These are phyloP conservation scores for Rhizophora apiculata DNA, from an alignment of 345 rosid genomes.

Conservation along the genomic window DNA sequence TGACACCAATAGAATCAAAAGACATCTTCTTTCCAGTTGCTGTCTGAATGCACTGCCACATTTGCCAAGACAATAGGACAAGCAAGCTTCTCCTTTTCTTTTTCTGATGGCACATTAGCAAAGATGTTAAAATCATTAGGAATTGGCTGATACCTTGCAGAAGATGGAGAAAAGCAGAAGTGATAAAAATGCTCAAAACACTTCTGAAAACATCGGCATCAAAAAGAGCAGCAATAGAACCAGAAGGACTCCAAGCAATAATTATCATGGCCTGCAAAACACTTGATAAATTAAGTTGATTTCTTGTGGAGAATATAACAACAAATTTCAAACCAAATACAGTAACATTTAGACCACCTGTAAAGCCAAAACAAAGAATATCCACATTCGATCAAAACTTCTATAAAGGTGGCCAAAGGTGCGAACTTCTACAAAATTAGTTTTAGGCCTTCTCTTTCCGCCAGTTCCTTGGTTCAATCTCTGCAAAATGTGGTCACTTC, in stretches of 20 bases:
- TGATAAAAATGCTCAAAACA: constrained; percentile 80
- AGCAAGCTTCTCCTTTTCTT: neutral
- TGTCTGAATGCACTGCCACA: neutral
- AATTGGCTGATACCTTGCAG: constrained; percentile 58
- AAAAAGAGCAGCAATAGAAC: constrained; percentile 65
- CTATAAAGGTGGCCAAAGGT: constrained; percentile 93
- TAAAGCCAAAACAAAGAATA: constrained; percentile 75
- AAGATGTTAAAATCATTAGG: neutral
- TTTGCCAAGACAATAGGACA: neutral
- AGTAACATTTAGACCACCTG: constrained; percentile 51
- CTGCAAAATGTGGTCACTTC: constrained; percentile 35
- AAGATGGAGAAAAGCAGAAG: constrained; percentile 81
- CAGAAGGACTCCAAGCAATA: constrained; percentile 71
- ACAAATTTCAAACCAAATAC: constrained; percentile 6
- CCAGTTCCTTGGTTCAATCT: constrained; percentile 40
- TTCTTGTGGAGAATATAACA: constrained; percentile 7
- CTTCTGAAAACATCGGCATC: constrained; percentile 52
- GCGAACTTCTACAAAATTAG: constrained; percentile 96
- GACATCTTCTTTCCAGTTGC: neutral
- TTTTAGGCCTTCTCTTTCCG: constrained; percentile 76
- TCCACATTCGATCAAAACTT: constrained; percentile 99
- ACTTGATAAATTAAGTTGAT: constrained; percentile 13
- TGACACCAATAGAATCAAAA: neutral
- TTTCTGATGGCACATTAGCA: neutral
- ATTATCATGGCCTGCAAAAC: constrained; percentile 83